Percentiles rank a stretch among this genome's conserved stretches.
These are phyloP conservation scores for Beauveria scarabaeidicola DNA, from an alignment of 2,329 filamentous ascomycete genomes.

Conservation along the genomic window DNA sequence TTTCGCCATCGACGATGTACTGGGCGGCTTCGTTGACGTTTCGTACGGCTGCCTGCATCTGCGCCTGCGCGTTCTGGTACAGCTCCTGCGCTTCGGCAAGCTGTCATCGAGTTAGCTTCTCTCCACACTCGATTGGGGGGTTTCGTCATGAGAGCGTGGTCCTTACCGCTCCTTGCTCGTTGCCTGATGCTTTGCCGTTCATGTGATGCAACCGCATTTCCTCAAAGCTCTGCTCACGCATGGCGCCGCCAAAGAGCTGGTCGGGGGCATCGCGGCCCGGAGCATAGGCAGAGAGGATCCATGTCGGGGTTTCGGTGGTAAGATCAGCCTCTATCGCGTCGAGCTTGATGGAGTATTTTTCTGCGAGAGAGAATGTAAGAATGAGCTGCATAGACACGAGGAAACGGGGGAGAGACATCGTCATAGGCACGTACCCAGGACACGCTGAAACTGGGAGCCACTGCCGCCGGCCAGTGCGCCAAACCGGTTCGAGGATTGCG, in stretches of 20 bases:
- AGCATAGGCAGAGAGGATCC: conserved; percentile 81
- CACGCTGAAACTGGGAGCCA: conserved; percentile 14
- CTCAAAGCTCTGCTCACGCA: conserved; percentile 79
- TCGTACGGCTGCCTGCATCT: conserved; percentile 61
- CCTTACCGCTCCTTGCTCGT: conserved; percentile 43
- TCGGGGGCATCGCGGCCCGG: conserved; percentile 68
- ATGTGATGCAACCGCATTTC: conserved; percentile 75
- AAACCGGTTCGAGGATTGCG: conserved; percentile 46
- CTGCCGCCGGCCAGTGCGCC: conserved; percentile 33
- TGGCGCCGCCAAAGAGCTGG: conserved; percentile 73
- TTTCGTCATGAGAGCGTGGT: neutral
- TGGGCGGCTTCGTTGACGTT: conserved; percentile 65
- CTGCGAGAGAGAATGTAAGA: conserved; percentile 5
- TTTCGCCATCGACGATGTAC: conserved; percentile 56
- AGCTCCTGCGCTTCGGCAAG: conserved; percentile 52
- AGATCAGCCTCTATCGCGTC: conserved; percentile 59
- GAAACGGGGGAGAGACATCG: neutral
- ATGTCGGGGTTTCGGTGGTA: conserved; percentile 63
- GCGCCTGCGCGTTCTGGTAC: conserved; percentile 56
- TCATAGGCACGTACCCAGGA: conserved; percentile 16
- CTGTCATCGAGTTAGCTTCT: conserved; percentile 29
- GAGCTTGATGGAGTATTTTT: conserved; percentile 45
- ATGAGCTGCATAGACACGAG: neutral
- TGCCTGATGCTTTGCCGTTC: conserved; percentile 49
- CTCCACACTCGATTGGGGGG: neutral